A percentile compares a stretch with the other conserved stretches of the same genome.
These are phyloP conservation scores for Neurospora crassa DNA, from an alignment of 2,329 filamentous ascomycete species.

Conservation along the genomic window DNA sequence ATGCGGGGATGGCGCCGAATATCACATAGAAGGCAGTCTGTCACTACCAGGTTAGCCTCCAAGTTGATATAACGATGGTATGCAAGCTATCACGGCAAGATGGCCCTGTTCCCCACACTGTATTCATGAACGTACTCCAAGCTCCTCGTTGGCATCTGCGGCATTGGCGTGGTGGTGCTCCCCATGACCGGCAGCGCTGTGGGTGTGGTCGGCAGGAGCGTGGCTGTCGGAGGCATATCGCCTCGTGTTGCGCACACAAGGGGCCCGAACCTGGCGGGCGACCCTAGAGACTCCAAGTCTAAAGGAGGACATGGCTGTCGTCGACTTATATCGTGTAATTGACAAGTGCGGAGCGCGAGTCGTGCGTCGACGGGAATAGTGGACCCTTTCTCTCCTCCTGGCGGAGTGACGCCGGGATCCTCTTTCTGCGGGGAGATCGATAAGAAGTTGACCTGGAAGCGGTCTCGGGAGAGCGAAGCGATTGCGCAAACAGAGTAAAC, in stretches of 20 bases:
- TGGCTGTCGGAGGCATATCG: conserved; percentile 46
- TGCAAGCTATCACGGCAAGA: conserved; percentile 1
- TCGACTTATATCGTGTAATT: conserved; percentile 1
- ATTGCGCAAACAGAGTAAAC: not conserved
- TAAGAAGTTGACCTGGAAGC: not conserved
- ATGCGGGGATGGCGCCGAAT: conserved; percentile 34
- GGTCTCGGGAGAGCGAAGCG: not conserved
- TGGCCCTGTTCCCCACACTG: not conserved
- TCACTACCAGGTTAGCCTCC: conserved; percentile 5
- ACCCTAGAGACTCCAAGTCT: conserved; percentile 26
- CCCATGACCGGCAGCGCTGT: conserved; percentile 13
- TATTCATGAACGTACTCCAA: conserved; percentile 40
- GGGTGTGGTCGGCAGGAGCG: conserved; percentile 28
- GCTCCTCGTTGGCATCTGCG: conserved; percentile 33
- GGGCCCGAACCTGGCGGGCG: conserved; percentile 27
- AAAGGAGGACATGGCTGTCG: conserved; percentile 27
- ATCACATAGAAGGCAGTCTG: conserved; percentile 41
- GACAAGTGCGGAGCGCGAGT: not conserved
- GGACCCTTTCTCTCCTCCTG: not conserved
- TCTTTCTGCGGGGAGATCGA: not conserved
- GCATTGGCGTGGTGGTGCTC: conserved; percentile 28
- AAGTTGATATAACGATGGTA: not conserved
- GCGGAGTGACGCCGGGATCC: not conserved
- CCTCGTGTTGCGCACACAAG: conserved; percentile 28
- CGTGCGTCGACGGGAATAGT: not conserved